Evolutionary conservation across 164 flowering plant species (phyloP), one percentile per base, ranked within the genome.

Genomic region (Hamamelis virginiana): DNA sequence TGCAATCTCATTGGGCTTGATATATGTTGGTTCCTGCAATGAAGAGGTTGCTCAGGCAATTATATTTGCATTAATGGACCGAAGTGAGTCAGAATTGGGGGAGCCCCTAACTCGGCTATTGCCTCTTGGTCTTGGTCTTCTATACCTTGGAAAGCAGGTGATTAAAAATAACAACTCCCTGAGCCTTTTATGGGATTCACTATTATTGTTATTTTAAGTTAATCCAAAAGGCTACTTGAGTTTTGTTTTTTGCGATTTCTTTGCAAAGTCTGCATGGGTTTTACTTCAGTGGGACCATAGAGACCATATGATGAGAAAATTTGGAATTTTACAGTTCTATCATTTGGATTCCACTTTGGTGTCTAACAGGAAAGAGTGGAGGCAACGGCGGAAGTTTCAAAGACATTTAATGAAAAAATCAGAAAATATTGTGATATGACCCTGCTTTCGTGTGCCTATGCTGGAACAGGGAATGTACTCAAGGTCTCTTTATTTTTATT

Each of bases 121-220:
- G 67, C 90, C 94, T 59, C 88, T 96, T 51, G 97, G 92, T 10
- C 96, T 93, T 72, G 99, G 99, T 68, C 94, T 96, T 72, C 82
- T 96, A 8, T 93, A 90, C 77, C 92, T 96, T 66, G 99, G 99
- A 64, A 96, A 93, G 85, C 97, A 93, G 97, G 99, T 91, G 80
- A 64, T 6, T 66, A 2, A n/a, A 21, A 28, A 43, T 67, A n/a
- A n/a, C n/a, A n/a, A n/a, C 33, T 44, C 43, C 1, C 19, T 38
- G 9, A 33, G 6, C 51, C 28, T 45, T n/a, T 23, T 11, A 45
- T 11, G 18, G 46, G n/a, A 13, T 41, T 53, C 26, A 53, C 25
- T 46, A 22, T n/a, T 26, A 13, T 15, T 11, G 16, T 26, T 57
- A 12, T 60, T 33, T 25, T 4, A 13, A 18, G 4, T 8, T 21